phyloP scores from a whole-genome alignment of 129 eudicot species.

The Flaveria sonorensis region DNA sequence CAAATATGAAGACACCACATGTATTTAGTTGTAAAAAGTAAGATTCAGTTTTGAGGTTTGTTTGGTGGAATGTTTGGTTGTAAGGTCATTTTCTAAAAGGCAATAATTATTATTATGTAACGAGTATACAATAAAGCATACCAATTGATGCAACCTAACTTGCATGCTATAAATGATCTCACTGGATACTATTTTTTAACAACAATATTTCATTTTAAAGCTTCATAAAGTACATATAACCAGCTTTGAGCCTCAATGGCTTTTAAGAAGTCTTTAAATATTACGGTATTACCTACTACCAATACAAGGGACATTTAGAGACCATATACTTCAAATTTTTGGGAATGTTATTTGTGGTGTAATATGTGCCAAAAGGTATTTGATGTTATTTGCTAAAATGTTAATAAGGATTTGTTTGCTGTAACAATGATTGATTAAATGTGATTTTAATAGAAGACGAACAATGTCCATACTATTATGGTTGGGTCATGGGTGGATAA shows the following conservation, averaged over 20 bases:
- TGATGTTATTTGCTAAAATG: too few species aligned
- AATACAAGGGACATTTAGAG: neutral
- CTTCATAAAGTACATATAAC: too few species aligned
- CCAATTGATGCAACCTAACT: constrained; percentile 14
- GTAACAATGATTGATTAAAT: neutral
- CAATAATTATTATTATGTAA: neutral
- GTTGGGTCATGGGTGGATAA: neutral
- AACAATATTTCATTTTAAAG: too few species aligned
- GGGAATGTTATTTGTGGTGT: neutral
- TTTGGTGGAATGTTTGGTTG: constrained; percentile 16
- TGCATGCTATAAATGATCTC: neutral
- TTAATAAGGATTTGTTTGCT: too few species aligned
- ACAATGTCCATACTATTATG: neutral
- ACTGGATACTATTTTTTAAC: neutral
- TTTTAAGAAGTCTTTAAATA: too few species aligned
- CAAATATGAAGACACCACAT: too few species aligned
- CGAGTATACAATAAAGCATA: neutral
- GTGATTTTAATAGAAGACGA: neutral
- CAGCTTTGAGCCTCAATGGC: too few species aligned
- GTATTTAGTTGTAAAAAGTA: neutral
- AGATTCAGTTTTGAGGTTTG: neutral
- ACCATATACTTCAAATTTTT: neutral
- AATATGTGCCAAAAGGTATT: neutral
- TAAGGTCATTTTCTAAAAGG: constrained; percentile 25
- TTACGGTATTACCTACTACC: too few species aligned